Percentiles rank a stretch among this genome's conserved stretches.
Evolutionary conservation across 2,329 filamentous ascomycete species (phyloP).

Genomic region (Rutstroemia sydowiana): DNA sequence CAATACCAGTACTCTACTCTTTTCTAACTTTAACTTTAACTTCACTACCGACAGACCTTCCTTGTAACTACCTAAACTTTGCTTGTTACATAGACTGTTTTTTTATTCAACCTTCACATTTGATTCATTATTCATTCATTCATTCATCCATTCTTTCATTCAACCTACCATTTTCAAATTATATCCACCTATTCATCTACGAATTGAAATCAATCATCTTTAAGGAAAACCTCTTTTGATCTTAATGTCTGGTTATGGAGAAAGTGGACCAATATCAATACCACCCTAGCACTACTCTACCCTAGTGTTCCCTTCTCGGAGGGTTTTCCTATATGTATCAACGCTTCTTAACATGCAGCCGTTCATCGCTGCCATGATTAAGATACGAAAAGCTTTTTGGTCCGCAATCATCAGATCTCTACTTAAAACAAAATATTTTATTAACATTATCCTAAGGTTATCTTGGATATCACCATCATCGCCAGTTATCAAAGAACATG

Average conservation of each 20-base stretch:
- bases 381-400: constrained; percentile 46
- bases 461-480: constrained; percentile 37
- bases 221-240: not conserved
- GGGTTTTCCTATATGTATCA: constrained; percentile 27
- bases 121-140: not conserved
- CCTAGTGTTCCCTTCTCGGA: constrained; percentile 9
- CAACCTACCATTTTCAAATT: not conserved
- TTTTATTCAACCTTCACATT: not conserved
- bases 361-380: constrained; percentile 50
- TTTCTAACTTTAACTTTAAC: not conserved
- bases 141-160: too few species aligned
- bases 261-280: constrained; percentile 1
- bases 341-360: constrained; percentile 35
- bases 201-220: not conserved
- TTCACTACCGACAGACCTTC: not conserved
- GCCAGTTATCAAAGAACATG: constrained; percentile 13
- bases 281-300: constrained; percentile 13
- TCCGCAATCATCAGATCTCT: constrained; percentile 50
- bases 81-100: not conserved
- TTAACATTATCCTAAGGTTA: constrained; percentile 50
- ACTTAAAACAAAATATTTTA: constrained; percentile 50
- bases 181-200: too few species aligned
- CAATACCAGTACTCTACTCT: not conserved
- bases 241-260: constrained; percentile 1
- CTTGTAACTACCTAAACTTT: not conserved